Evolutionary conservation across 352 stramenopile species (phyloP).

Genomic region (Aphanomyces cochlioides): DNA sequence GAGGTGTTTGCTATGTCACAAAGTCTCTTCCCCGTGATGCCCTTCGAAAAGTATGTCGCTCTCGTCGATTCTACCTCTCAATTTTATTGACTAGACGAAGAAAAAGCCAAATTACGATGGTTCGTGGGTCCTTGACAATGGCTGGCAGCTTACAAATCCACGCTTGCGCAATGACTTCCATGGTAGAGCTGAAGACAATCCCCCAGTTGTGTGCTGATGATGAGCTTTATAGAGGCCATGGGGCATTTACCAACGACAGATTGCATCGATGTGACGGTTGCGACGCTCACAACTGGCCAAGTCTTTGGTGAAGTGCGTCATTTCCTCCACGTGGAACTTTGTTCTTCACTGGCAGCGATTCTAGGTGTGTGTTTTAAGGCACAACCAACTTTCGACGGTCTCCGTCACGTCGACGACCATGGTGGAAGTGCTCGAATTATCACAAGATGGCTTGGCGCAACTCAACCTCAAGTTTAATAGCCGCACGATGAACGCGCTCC

Average conservation of each 20-base stretch:
- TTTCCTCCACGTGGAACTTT: neutral
- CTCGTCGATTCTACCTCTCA: neutral
- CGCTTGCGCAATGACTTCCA: slow-evolving; percentile 47
- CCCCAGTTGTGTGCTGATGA: neutral
- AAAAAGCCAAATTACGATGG: slow-evolving; percentile 38
- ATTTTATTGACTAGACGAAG: neutral
- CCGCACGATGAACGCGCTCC: slow-evolving; percentile 69
- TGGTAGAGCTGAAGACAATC: neutral
- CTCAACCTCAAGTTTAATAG: slow-evolving; percentile 68
- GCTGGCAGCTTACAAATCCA: slow-evolving; percentile 77
- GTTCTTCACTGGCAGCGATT: neutral
- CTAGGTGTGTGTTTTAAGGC: slow-evolving; percentile 57
- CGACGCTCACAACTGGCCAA: slow-evolving; percentile 59
- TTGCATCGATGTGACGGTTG: slow-evolving; percentile 49
- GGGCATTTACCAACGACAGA: neutral
- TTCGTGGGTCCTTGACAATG: slow-evolving; percentile 74
- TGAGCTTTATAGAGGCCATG: neutral
- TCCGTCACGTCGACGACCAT: slow-evolving; percentile 59
- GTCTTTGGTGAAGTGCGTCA: slow-evolving; percentile 52
- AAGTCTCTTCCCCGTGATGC: slow-evolving; percentile 35
- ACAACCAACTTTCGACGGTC: slow-evolving; percentile 56
- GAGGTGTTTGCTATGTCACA: slow-evolving; percentile 62
- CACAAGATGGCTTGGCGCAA: slow-evolving; percentile 47
- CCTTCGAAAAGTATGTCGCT: neutral
- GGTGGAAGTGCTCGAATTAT: slow-evolving; percentile 58